Evolutionary conservation across 768 basidiomycete genomes (phyloP), one percentile per base, ranked within the genome.

Genomic region (Tricholoma bakamatsutake): DNA sequence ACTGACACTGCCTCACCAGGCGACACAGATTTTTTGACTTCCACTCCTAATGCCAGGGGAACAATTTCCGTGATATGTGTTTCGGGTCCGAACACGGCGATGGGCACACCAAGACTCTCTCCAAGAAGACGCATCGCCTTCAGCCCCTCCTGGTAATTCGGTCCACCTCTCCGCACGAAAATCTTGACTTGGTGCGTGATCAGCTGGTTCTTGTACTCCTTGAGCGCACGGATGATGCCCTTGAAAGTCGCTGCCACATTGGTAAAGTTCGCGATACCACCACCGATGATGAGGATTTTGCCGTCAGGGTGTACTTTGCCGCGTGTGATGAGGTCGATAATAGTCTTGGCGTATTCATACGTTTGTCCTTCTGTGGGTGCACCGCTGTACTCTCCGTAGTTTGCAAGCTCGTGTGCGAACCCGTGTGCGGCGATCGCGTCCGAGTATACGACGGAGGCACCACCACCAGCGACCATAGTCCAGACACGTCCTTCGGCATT

Each of bases 391-490:
- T 98, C 97, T 64, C 97, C 97, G 67, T 98, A 98, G 80, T 98
- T 99, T 71, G 96, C 96, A 61, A 99, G 88, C 71, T 99, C 97
- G 68, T 97, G 83, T 17, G 97, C 94, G 67, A 85, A 98, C 34
- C 96, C 96, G 66, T 93, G 92, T 5, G 96, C 95, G 57, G 86
- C 87, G 62, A 90, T 90, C 60, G 88, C 88, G 66, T 90, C 87
- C 13, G 82, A 84, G 72, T 86, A 85, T 57, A 87, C 85, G 58
- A 81, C 80, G 48, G 73, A 74, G 40, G 80, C 80, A 78, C 93
- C 93, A 67, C 97, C 97, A 76, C 96, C 97, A 53, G 97, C 96
- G 54, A 99, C 97, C 96, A 98, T 98, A 63, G 97, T 98, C 97
- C 97, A 99, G 61, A 99, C 85, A 59, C 95, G 89, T 57, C 96